Percentiles rank a stretch among this genome's conserved stretches.
phyloP scores from a whole-genome alignment of 805 yeast species.

The Zygosaccharomyces gambellarensis region DNA sequence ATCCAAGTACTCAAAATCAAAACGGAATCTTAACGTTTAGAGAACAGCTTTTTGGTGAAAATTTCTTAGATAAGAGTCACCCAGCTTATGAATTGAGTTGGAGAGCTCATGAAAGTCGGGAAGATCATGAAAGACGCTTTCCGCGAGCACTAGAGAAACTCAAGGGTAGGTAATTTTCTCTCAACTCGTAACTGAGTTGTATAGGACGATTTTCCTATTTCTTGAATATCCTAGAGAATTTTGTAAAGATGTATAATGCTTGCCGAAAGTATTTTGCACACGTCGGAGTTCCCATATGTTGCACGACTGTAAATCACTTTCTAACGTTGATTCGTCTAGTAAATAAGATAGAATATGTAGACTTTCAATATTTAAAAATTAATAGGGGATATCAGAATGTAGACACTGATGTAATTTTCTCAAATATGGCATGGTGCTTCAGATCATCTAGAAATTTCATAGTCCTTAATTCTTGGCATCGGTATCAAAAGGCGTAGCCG shows the following conservation, averaged over 20 bases:
- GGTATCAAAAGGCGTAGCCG: background rate
- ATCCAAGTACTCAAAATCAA: constrained; percentile 22
- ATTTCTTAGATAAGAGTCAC: constrained; percentile 15
- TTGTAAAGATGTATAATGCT: background rate
- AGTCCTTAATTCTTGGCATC: background rate
- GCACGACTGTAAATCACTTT: too few species aligned
- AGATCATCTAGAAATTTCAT: background rate
- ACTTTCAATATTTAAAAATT: too few species aligned
- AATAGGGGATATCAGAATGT: background rate
- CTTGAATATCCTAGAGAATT: background rate
- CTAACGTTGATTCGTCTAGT: too few species aligned
- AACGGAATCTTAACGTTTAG: constrained; percentile 32
- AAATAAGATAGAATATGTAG: too few species aligned
- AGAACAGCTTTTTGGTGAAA: constrained; percentile 35
- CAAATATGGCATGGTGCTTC: background rate
- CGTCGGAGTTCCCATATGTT: too few species aligned
- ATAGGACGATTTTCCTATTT: too few species aligned
- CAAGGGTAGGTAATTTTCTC: background rate
- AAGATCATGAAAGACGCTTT: constrained; percentile 27
- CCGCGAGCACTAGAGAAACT: background rate
- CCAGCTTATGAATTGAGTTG: constrained; percentile 22
- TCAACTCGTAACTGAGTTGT: too few species aligned
- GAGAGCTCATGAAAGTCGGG: constrained; percentile 25
- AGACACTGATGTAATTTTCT: background rate
- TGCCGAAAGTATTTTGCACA: too few species aligned